Evolutionary conservation across 148 eudicot species (phyloP), one percentile per base, ranked within the genome.

Genomic region (Agrostemma githago): DNA sequence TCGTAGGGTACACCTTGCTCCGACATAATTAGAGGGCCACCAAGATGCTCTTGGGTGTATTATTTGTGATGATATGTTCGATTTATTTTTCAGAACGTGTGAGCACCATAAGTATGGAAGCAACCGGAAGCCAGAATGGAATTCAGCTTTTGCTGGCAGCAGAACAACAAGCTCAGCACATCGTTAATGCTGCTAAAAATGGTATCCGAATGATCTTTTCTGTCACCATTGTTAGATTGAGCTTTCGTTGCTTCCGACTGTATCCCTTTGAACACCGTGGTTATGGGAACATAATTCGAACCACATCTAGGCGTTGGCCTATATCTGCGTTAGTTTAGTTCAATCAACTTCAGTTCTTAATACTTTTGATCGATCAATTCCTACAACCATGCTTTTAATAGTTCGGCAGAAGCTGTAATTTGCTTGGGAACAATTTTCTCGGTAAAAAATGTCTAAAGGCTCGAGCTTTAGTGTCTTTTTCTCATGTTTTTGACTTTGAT

Each of bases 81-180:
- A 39, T 43, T 21, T n/a, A n/a, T 20, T 20, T 69, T 74, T 62
- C 70, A 51, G 73, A 57, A 73, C 77, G 73, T 74, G 73, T 79
- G 62, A 79, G 62, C 38, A 39, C 43, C 70, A 54, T 12, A 70
- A 76, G 43, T 19, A 91, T 91, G 93, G 91, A 85, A 15, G 68
- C 90, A 69, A 82, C 39, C 86, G 79, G 87, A 79, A 88, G 85
- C 37, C 96, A 87, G 70, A 90, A 90, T 80, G 97, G 96, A 66
- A 92, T 90, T 78, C 97, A 92, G 81, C 78, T 80, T 57, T 73
- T 92, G 78, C 75, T 92, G 80, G 86, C 90, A 77, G 97, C 96
- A 64, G 96, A 90, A 73, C 93, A 90, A 82, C 96, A 90, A 79
- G 97, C 96, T 62, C 97, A 92, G 72, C 91, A 86, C 73, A 90